phyloP scores from a whole-genome alignment of 345 rosid genomes.

The Linum trigynum region DNA sequence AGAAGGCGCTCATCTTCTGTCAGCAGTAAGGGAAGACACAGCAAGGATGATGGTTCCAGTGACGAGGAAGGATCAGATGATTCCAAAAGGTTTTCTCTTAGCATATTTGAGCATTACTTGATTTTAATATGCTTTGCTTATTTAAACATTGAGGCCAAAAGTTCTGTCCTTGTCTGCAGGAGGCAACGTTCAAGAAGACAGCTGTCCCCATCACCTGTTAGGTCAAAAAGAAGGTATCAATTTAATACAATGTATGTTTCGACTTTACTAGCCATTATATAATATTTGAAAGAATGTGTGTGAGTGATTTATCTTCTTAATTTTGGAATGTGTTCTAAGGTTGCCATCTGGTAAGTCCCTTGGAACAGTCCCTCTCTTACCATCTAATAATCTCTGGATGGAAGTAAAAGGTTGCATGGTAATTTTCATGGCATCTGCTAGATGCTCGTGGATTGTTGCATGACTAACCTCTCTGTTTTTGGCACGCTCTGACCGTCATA shows the following conservation, averaged over 20 bases:
- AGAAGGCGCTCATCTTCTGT: slow-evolving; percentile 57
- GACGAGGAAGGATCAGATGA: slow-evolving; percentile 56
- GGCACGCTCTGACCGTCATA: too few species aligned
- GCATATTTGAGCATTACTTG: slow-evolving; percentile 14
- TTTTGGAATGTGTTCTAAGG: too few species aligned
- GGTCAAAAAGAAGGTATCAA: slow-evolving; percentile 78
- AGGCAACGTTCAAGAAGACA: slow-evolving; percentile 48
- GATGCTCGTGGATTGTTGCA: too few species aligned
- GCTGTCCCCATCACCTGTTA: slow-evolving; percentile 69
- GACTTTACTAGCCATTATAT: background rate
- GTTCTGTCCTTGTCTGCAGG: slow-evolving; percentile 31
- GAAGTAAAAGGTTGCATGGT: too few species aligned
- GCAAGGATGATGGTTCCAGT: slow-evolving; percentile 47
- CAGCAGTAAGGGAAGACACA: slow-evolving; percentile 42
- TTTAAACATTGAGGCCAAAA: background rate
- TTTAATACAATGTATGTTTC: slow-evolving; percentile 4
- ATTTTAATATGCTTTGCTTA: background rate
- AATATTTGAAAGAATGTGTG: background rate
- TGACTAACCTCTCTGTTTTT: too few species aligned
- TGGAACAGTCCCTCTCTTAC: too few species aligned
- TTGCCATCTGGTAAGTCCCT: too few species aligned
- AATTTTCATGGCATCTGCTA: too few species aligned
- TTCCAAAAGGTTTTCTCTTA: slow-evolving; percentile 49
- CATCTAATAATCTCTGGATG: too few species aligned
- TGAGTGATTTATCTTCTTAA: background rate